Conservation (phyloP, 2,329 filamentous ascomycete species). For the Pseudocercospora ulei region DNA sequence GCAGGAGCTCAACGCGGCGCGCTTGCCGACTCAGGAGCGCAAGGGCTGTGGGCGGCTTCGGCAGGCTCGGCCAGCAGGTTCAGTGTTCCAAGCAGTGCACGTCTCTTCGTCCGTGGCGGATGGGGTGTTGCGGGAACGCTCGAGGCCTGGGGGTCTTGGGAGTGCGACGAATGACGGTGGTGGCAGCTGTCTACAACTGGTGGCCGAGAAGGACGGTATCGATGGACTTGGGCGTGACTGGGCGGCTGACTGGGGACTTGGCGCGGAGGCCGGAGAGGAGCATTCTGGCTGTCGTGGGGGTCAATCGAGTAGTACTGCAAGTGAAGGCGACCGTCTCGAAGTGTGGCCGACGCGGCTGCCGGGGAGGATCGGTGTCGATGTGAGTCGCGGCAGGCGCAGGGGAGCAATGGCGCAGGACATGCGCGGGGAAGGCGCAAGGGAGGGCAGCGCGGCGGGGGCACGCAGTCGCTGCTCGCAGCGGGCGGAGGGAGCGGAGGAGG, state of each 20-base stretch:
- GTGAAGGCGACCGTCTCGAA: constrained; percentile 24
- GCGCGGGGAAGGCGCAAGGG: constrained; percentile 1
- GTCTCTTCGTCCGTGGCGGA: constrained; percentile 20
- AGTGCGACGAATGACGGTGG: constrained; percentile 10
- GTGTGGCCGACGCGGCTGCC: constrained; percentile 21
- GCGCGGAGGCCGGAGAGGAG: constrained; percentile 19
- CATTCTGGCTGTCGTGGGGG: constrained; percentile 23
- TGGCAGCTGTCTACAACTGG: constrained; percentile 19
- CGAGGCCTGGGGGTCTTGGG: constrained; percentile 8
- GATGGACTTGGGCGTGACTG: constrained; percentile 27
- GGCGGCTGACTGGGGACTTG: constrained; percentile 23
- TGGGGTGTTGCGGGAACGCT: constrained; percentile 5
- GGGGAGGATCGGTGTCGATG: constrained; percentile 15
- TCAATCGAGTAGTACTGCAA: constrained; percentile 21
- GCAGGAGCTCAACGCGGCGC: background rate
- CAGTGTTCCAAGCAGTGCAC: constrained; percentile 21
- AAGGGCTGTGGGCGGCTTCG: background rate
- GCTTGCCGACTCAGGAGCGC: constrained; percentile 1
- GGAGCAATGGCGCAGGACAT: constrained; percentile 11
- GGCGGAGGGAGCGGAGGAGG: constrained; percentile 9
- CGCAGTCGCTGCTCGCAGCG: constrained; percentile 20
- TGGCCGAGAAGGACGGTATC: constrained; percentile 17
- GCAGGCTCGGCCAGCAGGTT: constrained; percentile 9
- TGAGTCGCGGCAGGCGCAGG: constrained; percentile 15
- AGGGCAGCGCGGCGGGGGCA: constrained; percentile 7